These are phyloP conservation scores for Pseudogymnoascus pannorum DNA, from an alignment of 2,329 filamentous ascomycete species.

Conservation along the genomic window DNA sequence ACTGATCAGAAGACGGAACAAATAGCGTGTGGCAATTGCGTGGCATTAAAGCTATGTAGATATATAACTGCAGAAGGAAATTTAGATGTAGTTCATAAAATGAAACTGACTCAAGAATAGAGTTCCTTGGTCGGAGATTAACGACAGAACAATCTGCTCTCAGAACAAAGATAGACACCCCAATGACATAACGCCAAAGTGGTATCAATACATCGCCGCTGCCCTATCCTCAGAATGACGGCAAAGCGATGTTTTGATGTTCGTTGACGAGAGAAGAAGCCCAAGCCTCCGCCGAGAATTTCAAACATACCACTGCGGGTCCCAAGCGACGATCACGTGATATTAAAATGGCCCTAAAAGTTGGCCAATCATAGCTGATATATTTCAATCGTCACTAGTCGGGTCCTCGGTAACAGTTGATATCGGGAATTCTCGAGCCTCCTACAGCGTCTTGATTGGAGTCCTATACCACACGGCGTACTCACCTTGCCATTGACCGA, in stretches of 20 bases:
- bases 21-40: background rate
- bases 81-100: conserved; percentile 33
- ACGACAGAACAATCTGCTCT: conserved; percentile 32
- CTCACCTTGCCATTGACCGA: conserved; percentile 7
- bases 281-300: conserved; percentile 15
- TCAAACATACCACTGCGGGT: conserved; percentile 10
- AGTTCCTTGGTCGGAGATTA: conserved; percentile 32
- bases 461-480: conserved; percentile 8
- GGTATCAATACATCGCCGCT: conserved; percentile 18
- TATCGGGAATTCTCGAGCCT: conserved; percentile 8
- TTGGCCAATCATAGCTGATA: background rate
- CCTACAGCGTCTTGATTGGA: conserved; percentile 3
- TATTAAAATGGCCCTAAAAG: background rate
- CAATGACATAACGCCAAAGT: conserved; percentile 28
- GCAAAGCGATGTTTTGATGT: conserved; percentile 27
- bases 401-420: conserved; percentile 10
- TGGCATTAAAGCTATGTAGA: background rate
- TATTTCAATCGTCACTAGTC: conserved; percentile 9
- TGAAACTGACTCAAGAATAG: conserved; percentile 32
- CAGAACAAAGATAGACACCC: conserved; percentile 25
- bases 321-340: conserved; percentile 15
- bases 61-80: background rate
- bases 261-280: conserved; percentile 23
- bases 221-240: conserved; percentile 25
- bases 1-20: background rate